phyloP scores from a whole-genome alignment of 75 land plant species.

The Picea glauca region DNA sequence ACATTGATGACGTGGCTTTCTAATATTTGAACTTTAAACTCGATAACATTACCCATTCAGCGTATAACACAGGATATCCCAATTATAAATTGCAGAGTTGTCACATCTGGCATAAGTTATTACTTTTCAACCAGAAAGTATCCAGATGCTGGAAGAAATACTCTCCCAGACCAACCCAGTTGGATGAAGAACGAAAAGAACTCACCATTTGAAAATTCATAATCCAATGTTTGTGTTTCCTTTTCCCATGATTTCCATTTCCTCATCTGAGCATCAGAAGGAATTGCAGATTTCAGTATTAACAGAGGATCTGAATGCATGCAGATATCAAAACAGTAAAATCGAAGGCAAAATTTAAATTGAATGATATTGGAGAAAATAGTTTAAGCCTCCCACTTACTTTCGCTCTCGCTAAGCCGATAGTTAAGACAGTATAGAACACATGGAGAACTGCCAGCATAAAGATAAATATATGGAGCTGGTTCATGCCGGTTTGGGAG shows the following conservation, averaged over 20 bases:
- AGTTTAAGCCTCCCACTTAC: slow-evolving; percentile 9
- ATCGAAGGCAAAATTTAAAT: not conserved
- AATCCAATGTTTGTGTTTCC: slow-evolving; percentile 31
- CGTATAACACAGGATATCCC: no score
- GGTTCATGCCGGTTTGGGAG: slow-evolving; percentile 34
- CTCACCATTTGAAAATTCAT: slow-evolving; percentile 29
- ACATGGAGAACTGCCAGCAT: slow-evolving; percentile 51
- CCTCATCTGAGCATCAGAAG: slow-evolving; percentile 20
- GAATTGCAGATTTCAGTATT: not conserved
- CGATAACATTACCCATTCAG: no score
- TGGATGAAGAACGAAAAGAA: not conserved
- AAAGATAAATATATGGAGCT: slow-evolving; percentile 54
- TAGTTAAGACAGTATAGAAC: slow-evolving; percentile 36
- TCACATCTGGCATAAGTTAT: no score
- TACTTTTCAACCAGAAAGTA: no score
- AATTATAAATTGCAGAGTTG: no score
- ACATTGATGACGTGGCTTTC: no score
- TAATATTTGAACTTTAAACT: no score
- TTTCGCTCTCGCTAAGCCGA: slow-evolving; percentile 36
- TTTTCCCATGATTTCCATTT: slow-evolving; percentile 33
- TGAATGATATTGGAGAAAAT: not conserved
- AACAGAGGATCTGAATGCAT: not conserved
- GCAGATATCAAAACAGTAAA: not conserved
- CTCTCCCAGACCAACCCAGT: not conserved
- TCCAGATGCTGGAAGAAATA: no score